Percentiles rank a stretch among this genome's conserved stretches.
These are phyloP conservation scores for Trichaptum fuscoviolaceum DNA, from an alignment of 768 basidiomycete species.

Conservation along the genomic window DNA sequence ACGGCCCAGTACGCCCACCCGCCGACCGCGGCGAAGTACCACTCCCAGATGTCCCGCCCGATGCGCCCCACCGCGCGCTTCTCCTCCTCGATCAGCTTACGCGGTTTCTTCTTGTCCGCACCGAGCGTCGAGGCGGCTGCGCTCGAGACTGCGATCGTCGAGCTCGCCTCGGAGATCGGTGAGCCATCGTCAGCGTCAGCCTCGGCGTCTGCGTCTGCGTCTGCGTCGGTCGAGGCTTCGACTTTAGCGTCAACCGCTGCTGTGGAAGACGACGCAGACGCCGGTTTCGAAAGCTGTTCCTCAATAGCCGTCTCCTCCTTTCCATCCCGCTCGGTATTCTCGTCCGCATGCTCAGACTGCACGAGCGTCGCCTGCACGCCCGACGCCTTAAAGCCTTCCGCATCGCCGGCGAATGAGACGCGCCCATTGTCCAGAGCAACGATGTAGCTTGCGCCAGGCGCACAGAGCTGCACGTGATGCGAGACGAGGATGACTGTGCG, in stretches of 20 bases:
- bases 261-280: constrained; percentile 5
- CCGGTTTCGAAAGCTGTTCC: constrained; percentile 18
- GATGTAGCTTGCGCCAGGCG: constrained; percentile 73
- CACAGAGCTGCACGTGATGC: constrained; percentile 88
- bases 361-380: constrained; percentile 61
- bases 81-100: constrained; percentile 85
- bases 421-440: constrained; percentile 80
- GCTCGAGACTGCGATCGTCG: constrained; percentile 34
- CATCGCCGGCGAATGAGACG: constrained; percentile 67
- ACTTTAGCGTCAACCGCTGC: too few species aligned
- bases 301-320: constrained; percentile 41
- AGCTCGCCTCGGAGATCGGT: constrained; percentile 35
- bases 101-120: constrained; percentile 44
- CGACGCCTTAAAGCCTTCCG: constrained; percentile 60
- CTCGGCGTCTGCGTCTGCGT: too few species aligned
- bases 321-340: constrained; percentile 11
- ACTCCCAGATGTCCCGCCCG: constrained; percentile 57
- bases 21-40: constrained; percentile 49
- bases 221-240: constrained; percentile 4
- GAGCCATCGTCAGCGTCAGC: too few species aligned
- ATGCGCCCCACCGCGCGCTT: constrained; percentile 73
- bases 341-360: constrained; percentile 39
- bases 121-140: constrained; percentile 20
- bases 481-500: constrained; percentile 88
- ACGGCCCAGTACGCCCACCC: constrained; percentile 49